Evolutionary conservation across 2,329 filamentous ascomycete genomes (phyloP).

Genomic region (Hymenoscyphus infarciens): DNA sequence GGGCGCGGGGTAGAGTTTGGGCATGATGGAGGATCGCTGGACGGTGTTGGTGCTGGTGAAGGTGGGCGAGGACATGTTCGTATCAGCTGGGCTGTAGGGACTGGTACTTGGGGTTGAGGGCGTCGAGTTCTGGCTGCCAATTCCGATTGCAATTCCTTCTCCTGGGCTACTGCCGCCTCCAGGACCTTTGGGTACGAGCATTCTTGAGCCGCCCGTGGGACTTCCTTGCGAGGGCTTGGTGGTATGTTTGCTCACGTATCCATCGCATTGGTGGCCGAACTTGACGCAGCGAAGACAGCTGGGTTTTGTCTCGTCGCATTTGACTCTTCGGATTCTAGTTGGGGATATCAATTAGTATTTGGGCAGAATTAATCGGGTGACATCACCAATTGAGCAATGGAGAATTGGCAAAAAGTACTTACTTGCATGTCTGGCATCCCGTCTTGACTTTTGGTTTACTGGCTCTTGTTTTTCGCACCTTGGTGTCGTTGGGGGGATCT

Average conservation of each 20-base stretch:
- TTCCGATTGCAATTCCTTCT: neutral
- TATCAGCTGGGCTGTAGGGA: neutral
- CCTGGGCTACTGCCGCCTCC: neutral
- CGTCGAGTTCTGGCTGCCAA: neutral
- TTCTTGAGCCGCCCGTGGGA: constrained; percentile 5
- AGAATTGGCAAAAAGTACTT: constrained; percentile 16
- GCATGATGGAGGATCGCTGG: constrained; percentile 3
- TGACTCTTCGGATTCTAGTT: constrained; percentile 33
- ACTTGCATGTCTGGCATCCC: constrained; percentile 36
- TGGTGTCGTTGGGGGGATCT: constrained; percentile 6
- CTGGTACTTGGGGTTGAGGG: neutral
- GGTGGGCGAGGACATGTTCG: constrained; percentile 1
- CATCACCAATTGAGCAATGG: neutral
- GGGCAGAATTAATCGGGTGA: neutral
- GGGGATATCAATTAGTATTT: constrained; percentile 10
- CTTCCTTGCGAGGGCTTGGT: constrained; percentile 9
- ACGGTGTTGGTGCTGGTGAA: neutral
- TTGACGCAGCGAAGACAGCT: constrained; percentile 31
- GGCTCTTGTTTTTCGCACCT: constrained; percentile 23
- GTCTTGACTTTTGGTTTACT: constrained; percentile 35
- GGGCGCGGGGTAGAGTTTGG: constrained; percentile 11
- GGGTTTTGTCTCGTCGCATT: constrained; percentile 36
- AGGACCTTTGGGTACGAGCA: constrained; percentile 7
- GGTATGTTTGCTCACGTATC: constrained; percentile 27
- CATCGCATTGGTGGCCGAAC: constrained; percentile 35